Percentiles rank a stretch among this genome's conserved stretches.
Evolutionary conservation across 2,329 filamentous ascomycete species (phyloP).

Genomic region (Ascochyta rabiei): DNA sequence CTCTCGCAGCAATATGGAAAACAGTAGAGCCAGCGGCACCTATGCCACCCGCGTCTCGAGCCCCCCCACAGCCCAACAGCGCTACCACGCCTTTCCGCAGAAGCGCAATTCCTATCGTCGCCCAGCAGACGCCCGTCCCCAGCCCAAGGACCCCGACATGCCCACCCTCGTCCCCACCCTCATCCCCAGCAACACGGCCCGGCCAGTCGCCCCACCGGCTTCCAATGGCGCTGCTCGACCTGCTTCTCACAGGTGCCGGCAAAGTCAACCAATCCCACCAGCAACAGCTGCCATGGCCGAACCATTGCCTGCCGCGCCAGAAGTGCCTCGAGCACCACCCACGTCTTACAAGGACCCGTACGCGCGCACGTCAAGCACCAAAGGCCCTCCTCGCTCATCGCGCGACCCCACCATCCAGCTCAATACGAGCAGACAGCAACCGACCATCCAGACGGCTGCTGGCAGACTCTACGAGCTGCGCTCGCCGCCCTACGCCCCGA

Average conservation of each 20-base stretch:
- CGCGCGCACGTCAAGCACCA: conserved; percentile 39
- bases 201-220: conserved; percentile 32
- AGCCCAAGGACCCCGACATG: conserved; percentile 22
- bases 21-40: conserved; percentile 28
- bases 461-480: conserved; percentile 41
- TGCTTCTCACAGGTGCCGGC: conserved; percentile 38
- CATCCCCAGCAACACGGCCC: conserved; percentile 40
- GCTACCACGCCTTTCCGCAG: conserved; percentile 38
- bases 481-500: conserved; percentile 38
- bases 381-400: conserved; percentile 35
- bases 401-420: conserved; percentile 43
- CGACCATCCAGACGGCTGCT: conserved; percentile 41
- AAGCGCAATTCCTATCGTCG: conserved; percentile 44
- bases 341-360: conserved; percentile 46
- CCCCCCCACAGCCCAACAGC: conserved; percentile 28
- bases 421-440: conserved; percentile 44
- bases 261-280: conserved; percentile 40
- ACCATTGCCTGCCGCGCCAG: conserved; percentile 58
- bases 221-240: conserved; percentile 17
- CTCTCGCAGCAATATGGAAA: conserved; percentile 38
- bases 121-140: conserved; percentile 38
- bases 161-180: conserved; percentile 24
- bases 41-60: conserved; percentile 13
- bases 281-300: conserved; percentile 30
- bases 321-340: conserved; percentile 63